phyloP scores from a whole-genome alignment of 371 early-diverging fungal genomes.

The Coemansia sp. region DNA sequence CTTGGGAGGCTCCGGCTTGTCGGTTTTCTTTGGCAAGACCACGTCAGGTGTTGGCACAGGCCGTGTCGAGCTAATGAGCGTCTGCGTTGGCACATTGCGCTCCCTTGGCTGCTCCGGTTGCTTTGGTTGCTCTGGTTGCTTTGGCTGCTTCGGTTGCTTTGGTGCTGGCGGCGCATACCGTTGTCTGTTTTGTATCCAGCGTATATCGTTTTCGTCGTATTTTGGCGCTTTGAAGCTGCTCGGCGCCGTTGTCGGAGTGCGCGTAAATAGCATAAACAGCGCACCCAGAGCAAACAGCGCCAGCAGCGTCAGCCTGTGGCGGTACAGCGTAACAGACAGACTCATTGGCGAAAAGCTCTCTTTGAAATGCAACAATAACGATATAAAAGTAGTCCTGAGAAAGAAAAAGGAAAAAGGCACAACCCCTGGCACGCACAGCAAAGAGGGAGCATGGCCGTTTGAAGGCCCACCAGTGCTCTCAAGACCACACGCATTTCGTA shows the following conservation, averaged over 20 bases:
- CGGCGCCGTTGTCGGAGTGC: conserved; percentile 1
- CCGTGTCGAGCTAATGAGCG: not conserved
- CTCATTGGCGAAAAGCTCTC: conserved; percentile 13
- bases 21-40: not conserved
- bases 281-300: conserved; percentile 20
- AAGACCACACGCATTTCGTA: no score
- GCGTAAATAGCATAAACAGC: conserved; percentile 19
- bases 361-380: not conserved
- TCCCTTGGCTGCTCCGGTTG: not conserved
- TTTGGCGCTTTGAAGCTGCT: not conserved
- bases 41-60: not conserved
- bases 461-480: no score
- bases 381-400: no score
- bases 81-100: not conserved
- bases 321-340: conserved; percentile 35
- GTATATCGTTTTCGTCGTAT: not conserved
- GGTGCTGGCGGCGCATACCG: conserved; percentile 1
- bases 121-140: not conserved
- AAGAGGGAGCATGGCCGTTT: no score
- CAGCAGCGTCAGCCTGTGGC: conserved; percentile 32
- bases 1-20: not conserved
- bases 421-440: no score
- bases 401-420: no score
- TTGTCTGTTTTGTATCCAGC: conserved; percentile 2
- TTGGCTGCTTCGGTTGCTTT: not conserved